Evolutionary conservation across 768 basidiomycete species (phyloP).

Genomic region (Boletellus ananiceps): DNA sequence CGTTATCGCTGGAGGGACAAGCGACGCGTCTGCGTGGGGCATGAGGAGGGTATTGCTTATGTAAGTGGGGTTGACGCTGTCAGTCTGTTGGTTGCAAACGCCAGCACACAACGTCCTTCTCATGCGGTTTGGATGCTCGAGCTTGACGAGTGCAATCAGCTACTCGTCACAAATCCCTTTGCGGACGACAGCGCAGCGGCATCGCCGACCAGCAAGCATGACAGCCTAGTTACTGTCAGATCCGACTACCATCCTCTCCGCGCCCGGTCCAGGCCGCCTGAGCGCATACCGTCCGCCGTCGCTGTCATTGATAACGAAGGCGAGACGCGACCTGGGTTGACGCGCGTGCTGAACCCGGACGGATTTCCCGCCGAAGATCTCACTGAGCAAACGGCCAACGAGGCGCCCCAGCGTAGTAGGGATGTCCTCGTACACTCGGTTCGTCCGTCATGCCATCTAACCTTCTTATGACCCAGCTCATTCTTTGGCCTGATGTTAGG

Average conservation of each 20-base stretch:
- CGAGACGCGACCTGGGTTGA: slow-evolving; percentile 6
- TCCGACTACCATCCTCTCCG: slow-evolving; percentile 16
- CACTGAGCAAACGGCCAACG: neutral
- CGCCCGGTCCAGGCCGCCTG: slow-evolving; percentile 8
- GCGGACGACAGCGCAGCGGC: slow-evolving; percentile 1
- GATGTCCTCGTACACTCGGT: slow-evolving; percentile 15
- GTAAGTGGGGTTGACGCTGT: neutral
- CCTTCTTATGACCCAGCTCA: neutral
- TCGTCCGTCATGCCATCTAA: slow-evolving; percentile 3
- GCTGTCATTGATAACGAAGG: neutral
- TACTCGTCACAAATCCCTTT: slow-evolving; percentile 19
- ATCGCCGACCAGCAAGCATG: neutral
- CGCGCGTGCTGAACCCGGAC: neutral
- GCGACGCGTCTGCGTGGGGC: slow-evolving; percentile 80
- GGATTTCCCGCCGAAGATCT: neutral
- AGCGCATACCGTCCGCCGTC: neutral
- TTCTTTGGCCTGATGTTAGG: slow-evolving; percentile 36
- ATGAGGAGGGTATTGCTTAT: slow-evolving; percentile 35
- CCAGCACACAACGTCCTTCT: slow-evolving; percentile 1
- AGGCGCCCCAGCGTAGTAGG: neutral
- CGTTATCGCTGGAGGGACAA: slow-evolving; percentile 63
- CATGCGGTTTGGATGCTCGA: slow-evolving; percentile 27
- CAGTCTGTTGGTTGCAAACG: neutral
- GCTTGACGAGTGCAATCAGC: slow-evolving; percentile 20
- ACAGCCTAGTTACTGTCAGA: neutral